Percentiles rank a stretch among this genome's conserved stretches.
phyloP scores from a whole-genome alignment of 306 rosid genomes.

The Acacia confusa region DNA sequence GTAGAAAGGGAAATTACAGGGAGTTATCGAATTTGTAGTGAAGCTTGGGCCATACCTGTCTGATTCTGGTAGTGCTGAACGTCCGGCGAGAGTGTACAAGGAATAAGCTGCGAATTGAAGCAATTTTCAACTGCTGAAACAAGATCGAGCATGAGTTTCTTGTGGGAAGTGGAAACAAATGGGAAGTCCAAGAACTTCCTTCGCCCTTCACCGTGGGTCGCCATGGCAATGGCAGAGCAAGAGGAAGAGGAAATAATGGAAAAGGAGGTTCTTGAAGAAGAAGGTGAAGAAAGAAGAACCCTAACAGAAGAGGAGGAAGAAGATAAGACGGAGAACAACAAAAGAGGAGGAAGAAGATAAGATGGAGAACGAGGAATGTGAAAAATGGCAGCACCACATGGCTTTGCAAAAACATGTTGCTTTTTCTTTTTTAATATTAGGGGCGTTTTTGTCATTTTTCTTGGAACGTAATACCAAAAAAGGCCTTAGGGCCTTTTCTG shows the following conservation, averaged over 20 bases:
- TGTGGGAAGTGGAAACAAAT: too few relatives aligned
- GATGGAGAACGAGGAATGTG: too few relatives aligned
- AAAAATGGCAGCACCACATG: conserved; percentile 26
- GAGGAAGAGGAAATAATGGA: conserved; percentile 32
- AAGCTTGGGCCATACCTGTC: conserved; percentile 44
- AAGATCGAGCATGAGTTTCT: too few relatives aligned
- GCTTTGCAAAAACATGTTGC: too few relatives aligned
- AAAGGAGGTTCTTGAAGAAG: conserved; percentile 26
- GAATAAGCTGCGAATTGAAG: too few relatives aligned
- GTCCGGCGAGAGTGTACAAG: conserved; percentile 62
- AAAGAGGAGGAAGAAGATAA: too few relatives aligned
- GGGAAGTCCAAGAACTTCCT: conserved; percentile 68
- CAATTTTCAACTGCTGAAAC: too few relatives aligned
- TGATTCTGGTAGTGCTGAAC: conserved; percentile 54
- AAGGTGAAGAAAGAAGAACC: background rate
- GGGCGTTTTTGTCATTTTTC: too few relatives aligned
- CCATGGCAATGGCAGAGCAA: conserved; percentile 46
- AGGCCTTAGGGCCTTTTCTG: too few relatives aligned
- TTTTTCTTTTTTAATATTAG: too few relatives aligned
- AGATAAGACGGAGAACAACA: too few relatives aligned
- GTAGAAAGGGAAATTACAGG: conserved; percentile 38
- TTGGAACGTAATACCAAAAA: too few relatives aligned
- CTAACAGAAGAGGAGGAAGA: conserved; percentile 2
- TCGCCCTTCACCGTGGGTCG: conserved; percentile 27
- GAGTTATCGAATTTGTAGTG: conserved; percentile 56